Evolutionary conservation across 2,329 filamentous ascomycete genomes (phyloP).

Genomic region (Nemania abortiva): DNA sequence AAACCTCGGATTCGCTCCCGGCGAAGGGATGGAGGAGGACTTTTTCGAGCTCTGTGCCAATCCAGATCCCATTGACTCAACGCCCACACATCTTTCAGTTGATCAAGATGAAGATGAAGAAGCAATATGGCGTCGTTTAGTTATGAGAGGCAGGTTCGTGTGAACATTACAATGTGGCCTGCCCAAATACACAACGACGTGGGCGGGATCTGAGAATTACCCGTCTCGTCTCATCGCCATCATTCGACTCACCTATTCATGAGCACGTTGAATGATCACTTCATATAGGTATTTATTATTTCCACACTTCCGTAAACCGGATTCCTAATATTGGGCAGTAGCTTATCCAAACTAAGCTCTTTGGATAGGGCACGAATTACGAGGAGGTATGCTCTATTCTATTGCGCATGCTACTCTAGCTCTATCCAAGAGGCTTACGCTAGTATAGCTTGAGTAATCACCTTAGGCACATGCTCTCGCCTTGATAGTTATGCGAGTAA

Average conservation of each 20-base stretch:
- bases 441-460: background rate
- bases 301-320: background rate
- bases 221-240: conserved; percentile 4
- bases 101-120: conserved; percentile 52
- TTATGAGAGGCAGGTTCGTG: conserved; percentile 51
- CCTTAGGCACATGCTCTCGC: background rate
- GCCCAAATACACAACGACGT: background rate
- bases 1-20: conserved; percentile 52
- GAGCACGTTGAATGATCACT: background rate
- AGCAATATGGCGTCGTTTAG: conserved; percentile 51
- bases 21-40: conserved; percentile 51
- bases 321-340: conserved; percentile 14
- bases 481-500: background rate
- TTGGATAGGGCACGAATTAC: background rate
- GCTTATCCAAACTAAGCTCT: background rate
- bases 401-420: background rate
- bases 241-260: background rate
- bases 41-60: conserved; percentile 53
- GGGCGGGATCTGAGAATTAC: background rate
- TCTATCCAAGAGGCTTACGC: background rate
- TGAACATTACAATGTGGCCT: conserved; percentile 29
- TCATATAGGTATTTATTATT: conserved; percentile 24
- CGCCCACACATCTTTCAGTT: conserved; percentile 41
- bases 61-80: conserved; percentile 50
- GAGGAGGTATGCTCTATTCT: background rate